Evolutionary conservation across 768 basidiomycete genomes (phyloP), one percentile per base, ranked within the genome.

Genomic region (Amyloporia xantha): DNA sequence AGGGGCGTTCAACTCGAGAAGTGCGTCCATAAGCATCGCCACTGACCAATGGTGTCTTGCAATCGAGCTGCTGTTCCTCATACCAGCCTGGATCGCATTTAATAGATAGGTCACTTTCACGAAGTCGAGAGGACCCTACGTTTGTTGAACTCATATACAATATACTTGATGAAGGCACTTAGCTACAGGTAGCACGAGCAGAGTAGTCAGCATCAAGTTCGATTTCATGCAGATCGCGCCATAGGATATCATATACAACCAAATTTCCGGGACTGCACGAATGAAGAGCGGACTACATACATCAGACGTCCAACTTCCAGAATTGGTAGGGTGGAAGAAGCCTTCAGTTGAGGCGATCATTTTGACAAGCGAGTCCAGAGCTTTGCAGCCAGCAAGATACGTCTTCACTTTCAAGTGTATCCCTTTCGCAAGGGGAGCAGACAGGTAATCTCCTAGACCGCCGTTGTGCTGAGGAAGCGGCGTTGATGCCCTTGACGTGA

Each of bases 281-380:
- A 15, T 33, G 30, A 33, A 33, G n/a, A n/a, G n/a, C n/a, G n/a
- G n/a, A 35, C 9, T 26, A 66, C 76, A 50, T 66, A 84, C 84
- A 70, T 86, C 84, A 44, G 74, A 68, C 3, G 89, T 89, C 85
- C 89, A 92, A 10, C 77, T 71, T 7, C 91, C 91, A 1, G 87
- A 87, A 59, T 91, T 92, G 9, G 84, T 84, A 0, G 91, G 91
- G 62, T 93, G 91, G 68, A 93, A 95, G 69, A 91, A 92, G 48
- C 82, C 83, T 65, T 95, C 92, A 23, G 82, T 86, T 4, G 89
- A 90, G 5, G 86, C 87, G 55, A 95, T 81, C 52, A 95, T 69
- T 63, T 84, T 84, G 10, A 81, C 81, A n/a, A 95, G 68, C 6
- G 90, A 87, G 62, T 93, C 91, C 48, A 95, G 68, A 3, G 91